Conservation (phyloP, 73 alveolate genomes). For the Paramecium primaurelia region DNA sequence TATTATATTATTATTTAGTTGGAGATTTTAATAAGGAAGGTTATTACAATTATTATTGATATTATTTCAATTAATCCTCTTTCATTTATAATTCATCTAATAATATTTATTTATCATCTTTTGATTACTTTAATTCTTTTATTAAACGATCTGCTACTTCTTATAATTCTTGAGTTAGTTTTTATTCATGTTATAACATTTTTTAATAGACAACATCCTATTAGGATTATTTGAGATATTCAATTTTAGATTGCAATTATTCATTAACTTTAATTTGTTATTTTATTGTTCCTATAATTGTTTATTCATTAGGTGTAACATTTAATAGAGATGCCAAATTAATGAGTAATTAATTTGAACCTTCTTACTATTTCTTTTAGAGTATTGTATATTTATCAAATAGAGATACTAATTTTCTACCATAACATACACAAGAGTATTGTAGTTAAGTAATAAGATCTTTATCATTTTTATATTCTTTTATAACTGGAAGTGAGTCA, state of each 20-base stretch:
- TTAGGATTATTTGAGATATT: not conserved
- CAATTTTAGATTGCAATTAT: not conserved
- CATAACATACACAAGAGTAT: constrained; percentile 43
- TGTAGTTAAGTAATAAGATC: constrained; percentile 22
- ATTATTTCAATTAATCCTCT: not conserved
- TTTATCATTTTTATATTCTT: not conserved
- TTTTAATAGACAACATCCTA: constrained; percentile 36
- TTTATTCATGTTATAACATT: constrained; percentile 1
- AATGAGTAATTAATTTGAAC: not conserved
- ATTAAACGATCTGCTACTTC: not conserved
- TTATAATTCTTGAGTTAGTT: not conserved
- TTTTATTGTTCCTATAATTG: not conserved
- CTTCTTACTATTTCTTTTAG: not conserved
- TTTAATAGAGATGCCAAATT: constrained; percentile 4
- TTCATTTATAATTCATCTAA: not conserved
- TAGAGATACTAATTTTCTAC: constrained; percentile 31
- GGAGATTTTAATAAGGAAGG: not conserved
- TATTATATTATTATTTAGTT: not conserved
- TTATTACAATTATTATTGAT: not conserved
- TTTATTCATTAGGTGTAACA: not conserved
- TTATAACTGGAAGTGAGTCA: constrained; percentile 15
- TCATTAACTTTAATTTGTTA: not conserved
- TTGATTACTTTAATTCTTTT: not conserved
- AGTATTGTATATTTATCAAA: constrained; percentile 26
- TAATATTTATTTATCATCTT: constrained; percentile 30